Evolutionary conservation across 345 rosid genomes (phyloP).

Genomic region (Eucalyptus pauciflora): DNA sequence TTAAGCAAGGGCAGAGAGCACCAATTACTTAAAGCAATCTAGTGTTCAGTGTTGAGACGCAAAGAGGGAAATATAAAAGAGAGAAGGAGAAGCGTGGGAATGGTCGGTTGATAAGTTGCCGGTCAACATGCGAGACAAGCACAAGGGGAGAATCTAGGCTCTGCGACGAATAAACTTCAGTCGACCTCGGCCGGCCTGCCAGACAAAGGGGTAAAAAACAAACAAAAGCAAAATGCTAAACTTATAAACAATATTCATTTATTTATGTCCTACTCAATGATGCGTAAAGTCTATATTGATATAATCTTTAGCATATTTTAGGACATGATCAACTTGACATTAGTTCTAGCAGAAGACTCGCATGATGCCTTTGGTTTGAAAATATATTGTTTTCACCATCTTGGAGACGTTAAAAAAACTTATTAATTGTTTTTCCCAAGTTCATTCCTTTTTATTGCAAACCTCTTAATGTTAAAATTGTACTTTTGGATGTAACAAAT

Average conservation of each 20-base stretch:
- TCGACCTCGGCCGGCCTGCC: not conserved
- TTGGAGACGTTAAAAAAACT: not conserved
- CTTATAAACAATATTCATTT: not conserved
- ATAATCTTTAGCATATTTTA: not conserved
- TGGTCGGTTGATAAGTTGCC: not conserved
- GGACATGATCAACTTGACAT: not conserved
- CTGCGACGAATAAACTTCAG: not conserved
- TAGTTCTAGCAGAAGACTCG: not conserved
- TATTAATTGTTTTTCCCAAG: not conserved
- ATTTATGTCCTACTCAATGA: not conserved
- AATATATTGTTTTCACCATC: not conserved
- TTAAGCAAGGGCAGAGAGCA: not conserved
- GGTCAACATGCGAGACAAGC: not conserved
- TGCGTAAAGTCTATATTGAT: not conserved
- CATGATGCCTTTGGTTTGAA: not conserved
- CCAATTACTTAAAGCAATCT: not conserved
- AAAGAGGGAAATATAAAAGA: not conserved
- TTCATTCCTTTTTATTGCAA: not conserved
- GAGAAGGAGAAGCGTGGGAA: not conserved
- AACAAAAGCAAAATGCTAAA: not conserved
- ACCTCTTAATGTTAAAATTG: not conserved
- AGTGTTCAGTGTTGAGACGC: not conserved
- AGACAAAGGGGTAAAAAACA: fast-evolving
- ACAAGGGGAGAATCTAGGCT: not conserved
- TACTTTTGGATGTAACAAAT: not conserved